Conservation (phyloP, 2,329 filamentous ascomycete species). For the Dothistroma septosporum region DNA sequence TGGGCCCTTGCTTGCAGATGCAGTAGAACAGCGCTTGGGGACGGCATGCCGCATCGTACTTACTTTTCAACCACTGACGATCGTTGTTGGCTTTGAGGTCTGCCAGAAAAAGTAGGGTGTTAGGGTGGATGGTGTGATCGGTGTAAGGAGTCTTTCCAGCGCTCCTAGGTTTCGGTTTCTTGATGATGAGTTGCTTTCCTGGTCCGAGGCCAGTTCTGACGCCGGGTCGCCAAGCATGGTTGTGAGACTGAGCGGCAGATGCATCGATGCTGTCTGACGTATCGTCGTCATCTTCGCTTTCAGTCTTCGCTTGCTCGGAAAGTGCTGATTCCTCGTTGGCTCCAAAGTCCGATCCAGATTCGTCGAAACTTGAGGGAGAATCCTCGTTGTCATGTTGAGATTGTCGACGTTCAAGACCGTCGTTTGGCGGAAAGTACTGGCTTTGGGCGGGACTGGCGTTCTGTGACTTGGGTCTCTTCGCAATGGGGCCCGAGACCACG, state of each 20-base stretch:
- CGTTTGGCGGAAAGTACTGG: constrained; percentile 44
- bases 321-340: constrained; percentile 40
- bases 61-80: constrained; percentile 61
- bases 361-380: constrained; percentile 22
- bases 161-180: constrained; percentile 59
- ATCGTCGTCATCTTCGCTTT: constrained; percentile 32
- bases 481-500: background rate
- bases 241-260: constrained; percentile 40
- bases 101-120: constrained; percentile 58
- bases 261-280: constrained; percentile 34
- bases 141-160: constrained; percentile 56
- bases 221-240: constrained; percentile 48
- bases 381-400: constrained; percentile 34
- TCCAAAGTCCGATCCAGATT: constrained; percentile 32
- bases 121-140: constrained; percentile 58
- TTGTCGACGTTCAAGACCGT: constrained; percentile 30
- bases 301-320: constrained; percentile 34
- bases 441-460: constrained; percentile 45
- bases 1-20: background rate
- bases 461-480: constrained; percentile 26
- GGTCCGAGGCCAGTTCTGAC: constrained; percentile 54
- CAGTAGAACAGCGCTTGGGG: background rate
- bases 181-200: constrained; percentile 58
- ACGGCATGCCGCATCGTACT: constrained; percentile 18
- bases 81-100: constrained; percentile 60